phyloP scores from a whole-genome alignment of 2,329 filamentous ascomycete species.

The Pseudocercospora ulei region DNA sequence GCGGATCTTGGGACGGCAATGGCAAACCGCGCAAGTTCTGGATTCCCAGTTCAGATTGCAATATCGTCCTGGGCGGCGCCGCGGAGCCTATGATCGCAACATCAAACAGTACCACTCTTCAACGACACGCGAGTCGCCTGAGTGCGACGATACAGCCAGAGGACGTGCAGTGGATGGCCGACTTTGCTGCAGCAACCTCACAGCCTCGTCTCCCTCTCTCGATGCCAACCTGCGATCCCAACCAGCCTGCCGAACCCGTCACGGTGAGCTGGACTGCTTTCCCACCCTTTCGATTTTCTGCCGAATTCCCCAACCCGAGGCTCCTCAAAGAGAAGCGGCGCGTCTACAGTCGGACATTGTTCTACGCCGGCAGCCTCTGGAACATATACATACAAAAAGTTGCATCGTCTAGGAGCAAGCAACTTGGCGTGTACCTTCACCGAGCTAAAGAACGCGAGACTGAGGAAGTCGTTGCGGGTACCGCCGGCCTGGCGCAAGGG shows the following conservation, averaged over 20 bases:
- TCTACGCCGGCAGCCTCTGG: constrained; percentile 51
- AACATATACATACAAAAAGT: constrained; percentile 56
- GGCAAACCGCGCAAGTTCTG: constrained; percentile 49
- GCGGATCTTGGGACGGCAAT: constrained; percentile 47
- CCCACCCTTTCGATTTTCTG: constrained; percentile 51
- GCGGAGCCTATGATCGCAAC: constrained; percentile 46
- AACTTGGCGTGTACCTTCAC: constrained; percentile 52
- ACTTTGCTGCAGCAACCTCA: constrained; percentile 44
- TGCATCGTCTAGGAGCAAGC: constrained; percentile 46
- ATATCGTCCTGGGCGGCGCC: constrained; percentile 46
- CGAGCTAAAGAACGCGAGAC: constrained; percentile 49
- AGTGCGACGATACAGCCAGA: constrained; percentile 47
- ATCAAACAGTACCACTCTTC: constrained; percentile 35
- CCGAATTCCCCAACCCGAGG: constrained; percentile 49
- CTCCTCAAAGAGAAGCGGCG: constrained; percentile 51
- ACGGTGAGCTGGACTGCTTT: constrained; percentile 45
- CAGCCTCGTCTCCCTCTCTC: constrained; percentile 25
- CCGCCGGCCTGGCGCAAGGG: constrained; percentile 35
- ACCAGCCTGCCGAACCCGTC: constrained; percentile 11
- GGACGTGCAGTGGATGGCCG: constrained; percentile 48
- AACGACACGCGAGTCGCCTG: constrained; percentile 42
- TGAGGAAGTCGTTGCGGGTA: constrained; percentile 38
- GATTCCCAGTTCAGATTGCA: constrained; percentile 49
- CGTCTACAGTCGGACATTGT: constrained; percentile 50
- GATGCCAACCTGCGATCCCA: constrained; percentile 5